These are phyloP conservation scores for Afroboletus lepidellus DNA, from an alignment of 1,284 basidiomycete species.

Conservation along the genomic window DNA sequence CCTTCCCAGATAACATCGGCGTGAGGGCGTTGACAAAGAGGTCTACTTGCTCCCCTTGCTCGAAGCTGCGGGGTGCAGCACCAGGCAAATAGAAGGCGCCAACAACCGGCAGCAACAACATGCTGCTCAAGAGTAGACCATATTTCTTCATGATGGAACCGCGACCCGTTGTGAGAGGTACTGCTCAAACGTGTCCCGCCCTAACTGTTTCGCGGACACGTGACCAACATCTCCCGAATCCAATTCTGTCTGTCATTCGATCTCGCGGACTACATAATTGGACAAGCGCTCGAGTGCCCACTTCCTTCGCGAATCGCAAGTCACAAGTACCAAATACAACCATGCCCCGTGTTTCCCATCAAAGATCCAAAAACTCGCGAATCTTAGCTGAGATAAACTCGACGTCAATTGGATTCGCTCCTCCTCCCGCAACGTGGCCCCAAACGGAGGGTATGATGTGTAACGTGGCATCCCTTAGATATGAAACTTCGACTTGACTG, in stretches of 20 bases:
- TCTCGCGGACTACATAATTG: too few species aligned
- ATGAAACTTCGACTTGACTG: constrained; percentile 28
- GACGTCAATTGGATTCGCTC: constrained; percentile 28
- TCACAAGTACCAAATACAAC: background rate
- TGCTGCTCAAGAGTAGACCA: constrained; percentile 13
- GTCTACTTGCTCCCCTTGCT: constrained; percentile 66
- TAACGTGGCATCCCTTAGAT: constrained; percentile 30
- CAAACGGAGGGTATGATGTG: constrained; percentile 32
- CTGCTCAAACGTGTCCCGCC: constrained; percentile 8
- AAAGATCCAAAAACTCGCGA: constrained; percentile 21
- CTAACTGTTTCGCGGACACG: constrained; percentile 4
- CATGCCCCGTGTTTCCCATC: background rate
- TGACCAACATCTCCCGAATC: constrained; percentile 8
- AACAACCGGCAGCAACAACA: constrained; percentile 27
- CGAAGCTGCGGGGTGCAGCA: constrained; percentile 80
- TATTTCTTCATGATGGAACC: constrained; percentile 22
- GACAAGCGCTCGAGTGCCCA: too few species aligned
- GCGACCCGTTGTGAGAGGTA: background rate
- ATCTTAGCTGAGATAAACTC: constrained; percentile 31
- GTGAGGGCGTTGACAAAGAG: constrained; percentile 86
- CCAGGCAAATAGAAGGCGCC: constrained; percentile 70
- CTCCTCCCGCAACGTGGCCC: constrained; percentile 35
- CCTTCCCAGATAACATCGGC: constrained; percentile 70
- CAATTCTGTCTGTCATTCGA: too few species aligned
- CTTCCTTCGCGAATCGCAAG: too few species aligned